Evolutionary conservation across 2,329 filamentous ascomycete genomes (phyloP).

Genomic region (Colletotrichum endophyticum): DNA sequence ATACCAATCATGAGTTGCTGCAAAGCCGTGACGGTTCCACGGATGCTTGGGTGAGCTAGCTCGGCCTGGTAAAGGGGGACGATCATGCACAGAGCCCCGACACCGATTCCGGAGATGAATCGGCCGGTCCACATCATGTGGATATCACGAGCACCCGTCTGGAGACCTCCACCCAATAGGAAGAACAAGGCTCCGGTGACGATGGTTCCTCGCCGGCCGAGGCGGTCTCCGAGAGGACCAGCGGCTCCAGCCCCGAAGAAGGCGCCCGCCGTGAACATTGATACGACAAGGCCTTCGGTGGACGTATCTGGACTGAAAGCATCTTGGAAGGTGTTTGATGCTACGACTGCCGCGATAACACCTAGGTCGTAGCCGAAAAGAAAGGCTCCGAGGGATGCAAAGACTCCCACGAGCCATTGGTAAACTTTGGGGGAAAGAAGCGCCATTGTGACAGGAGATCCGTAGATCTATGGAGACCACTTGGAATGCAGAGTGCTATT

Average conservation of each 20-base stretch:
- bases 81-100: constrained; percentile 46
- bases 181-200: constrained; percentile 76
- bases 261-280: constrained; percentile 77
- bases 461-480: background rate
- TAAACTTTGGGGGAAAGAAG: constrained; percentile 6
- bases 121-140: constrained; percentile 73
- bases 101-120: constrained; percentile 68
- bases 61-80: constrained; percentile 77
- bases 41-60: constrained; percentile 76
- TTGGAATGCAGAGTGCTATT: background rate
- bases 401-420: constrained; percentile 67
- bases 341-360: constrained; percentile 69
- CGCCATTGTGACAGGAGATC: background rate
- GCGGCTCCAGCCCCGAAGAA: constrained; percentile 81
- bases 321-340: constrained; percentile 49
- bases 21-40: constrained; percentile 74
- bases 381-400: constrained; percentile 74
- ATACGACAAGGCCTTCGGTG: constrained; percentile 59
- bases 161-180: constrained; percentile 69
- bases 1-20: constrained; percentile 86
- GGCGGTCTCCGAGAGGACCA: constrained; percentile 76
- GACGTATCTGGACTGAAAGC: constrained; percentile 50
- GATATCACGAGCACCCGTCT: constrained; percentile 66
- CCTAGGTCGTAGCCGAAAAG: constrained; percentile 82
- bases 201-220: constrained; percentile 75